Percentiles rank a stretch among this genome's conserved stretches.
Evolutionary conservation across 2,329 filamentous ascomycete species (phyloP).

Genomic region (Sphaceloma murrayae): DNA sequence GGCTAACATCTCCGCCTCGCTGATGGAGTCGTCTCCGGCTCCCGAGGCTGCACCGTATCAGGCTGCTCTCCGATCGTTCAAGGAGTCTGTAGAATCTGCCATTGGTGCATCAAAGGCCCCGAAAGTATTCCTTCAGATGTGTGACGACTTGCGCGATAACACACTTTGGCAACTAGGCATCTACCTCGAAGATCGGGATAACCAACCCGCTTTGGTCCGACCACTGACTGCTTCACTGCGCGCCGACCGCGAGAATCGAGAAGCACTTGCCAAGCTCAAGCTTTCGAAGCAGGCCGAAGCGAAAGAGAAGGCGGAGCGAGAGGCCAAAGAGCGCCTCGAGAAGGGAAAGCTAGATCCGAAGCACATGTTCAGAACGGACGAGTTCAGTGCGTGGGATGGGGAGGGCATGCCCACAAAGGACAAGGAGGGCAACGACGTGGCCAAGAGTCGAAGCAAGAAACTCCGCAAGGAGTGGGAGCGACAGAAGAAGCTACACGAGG

Average conservation of each 20-base stretch:
- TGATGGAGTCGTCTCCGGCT: constrained; percentile 14
- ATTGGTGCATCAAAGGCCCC: constrained; percentile 43
- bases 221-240: constrained; percentile 45
- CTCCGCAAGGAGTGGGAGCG: constrained; percentile 80
- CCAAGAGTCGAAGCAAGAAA: constrained; percentile 73
- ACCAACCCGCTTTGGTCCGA: constrained; percentile 61
- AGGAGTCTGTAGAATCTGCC: constrained; percentile 53
- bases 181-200: constrained; percentile 73
- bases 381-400: constrained; percentile 71
- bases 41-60: constrained; percentile 35
- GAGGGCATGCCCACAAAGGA: constrained; percentile 72
- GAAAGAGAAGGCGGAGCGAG: constrained; percentile 40
- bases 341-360: constrained; percentile 49
- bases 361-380: constrained; percentile 49
- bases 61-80: constrained; percentile 41
- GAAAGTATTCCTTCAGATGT: constrained; percentile 65
- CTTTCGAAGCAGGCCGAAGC: constrained; percentile 36
- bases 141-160: constrained; percentile 69
- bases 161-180: constrained; percentile 75
- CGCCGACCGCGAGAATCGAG: constrained; percentile 44
- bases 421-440: constrained; percentile 66
- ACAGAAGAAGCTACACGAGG: constrained; percentile 77
- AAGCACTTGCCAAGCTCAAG: constrained; percentile 44
- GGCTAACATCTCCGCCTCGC: constrained; percentile 21
- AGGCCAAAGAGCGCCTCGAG: constrained; percentile 41